phyloP scores from a whole-genome alignment of 306 rosid species.

The Inga leiocalycina region DNA sequence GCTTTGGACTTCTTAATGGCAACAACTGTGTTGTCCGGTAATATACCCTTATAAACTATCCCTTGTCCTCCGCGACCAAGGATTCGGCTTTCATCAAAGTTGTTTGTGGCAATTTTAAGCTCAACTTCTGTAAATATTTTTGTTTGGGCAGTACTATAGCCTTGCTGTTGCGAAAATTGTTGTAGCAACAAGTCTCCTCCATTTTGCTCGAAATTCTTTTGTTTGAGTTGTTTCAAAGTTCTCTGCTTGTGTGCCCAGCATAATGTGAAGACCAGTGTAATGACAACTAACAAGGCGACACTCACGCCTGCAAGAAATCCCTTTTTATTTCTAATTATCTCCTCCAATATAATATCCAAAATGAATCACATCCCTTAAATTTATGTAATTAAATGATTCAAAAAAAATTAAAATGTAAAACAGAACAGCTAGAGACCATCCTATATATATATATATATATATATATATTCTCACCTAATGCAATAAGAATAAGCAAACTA shows the following conservation, averaged over 20 bases:
- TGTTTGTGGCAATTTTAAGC: background rate
- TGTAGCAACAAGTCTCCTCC: background rate
- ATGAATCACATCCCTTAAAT: no score
- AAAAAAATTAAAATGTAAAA: no score
- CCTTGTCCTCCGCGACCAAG: background rate
- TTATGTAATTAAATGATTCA: no score
- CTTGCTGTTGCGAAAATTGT: background rate
- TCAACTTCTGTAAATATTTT: background rate
- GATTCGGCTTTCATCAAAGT: background rate
- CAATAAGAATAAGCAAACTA: no score
- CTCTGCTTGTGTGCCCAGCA: background rate
- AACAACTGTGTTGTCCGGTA: background rate
- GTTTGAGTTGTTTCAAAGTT: background rate
- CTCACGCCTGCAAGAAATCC: background rate
- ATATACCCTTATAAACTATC: background rate
- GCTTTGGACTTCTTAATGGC: background rate
- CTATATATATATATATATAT: no score
- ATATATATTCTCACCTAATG: no score
- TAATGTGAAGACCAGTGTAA: background rate
- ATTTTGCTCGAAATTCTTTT: background rate
- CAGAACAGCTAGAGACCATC: no score
- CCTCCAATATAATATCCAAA: no score
- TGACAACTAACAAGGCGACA: background rate
- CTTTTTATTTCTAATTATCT: no score
- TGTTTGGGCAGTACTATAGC: background rate